phyloP scores from a whole-genome alignment of 1,139 yeast genomes.

The Insectozyma bohioensis region DNA sequence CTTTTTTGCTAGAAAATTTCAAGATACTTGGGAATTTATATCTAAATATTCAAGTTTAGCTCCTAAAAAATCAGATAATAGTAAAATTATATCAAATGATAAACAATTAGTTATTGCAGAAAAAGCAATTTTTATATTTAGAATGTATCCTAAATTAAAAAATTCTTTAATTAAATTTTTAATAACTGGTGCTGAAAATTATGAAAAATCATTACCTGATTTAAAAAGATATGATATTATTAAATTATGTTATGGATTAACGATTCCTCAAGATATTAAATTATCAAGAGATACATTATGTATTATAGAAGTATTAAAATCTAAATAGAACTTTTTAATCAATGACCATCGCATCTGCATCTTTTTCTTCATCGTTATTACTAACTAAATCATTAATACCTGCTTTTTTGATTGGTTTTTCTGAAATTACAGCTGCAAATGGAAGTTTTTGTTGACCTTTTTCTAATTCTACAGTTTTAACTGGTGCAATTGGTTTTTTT shows the following conservation, averaged over 20 bases:
- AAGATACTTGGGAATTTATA: slow-evolving; percentile 38
- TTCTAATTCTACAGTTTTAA: slow-evolving; percentile 18
- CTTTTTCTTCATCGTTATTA: slow-evolving; percentile 17
- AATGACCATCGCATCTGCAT: slow-evolving; percentile 19
- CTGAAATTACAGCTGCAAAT: slow-evolving; percentile 14
- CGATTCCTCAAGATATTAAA: slow-evolving; percentile 21
- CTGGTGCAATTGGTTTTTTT: background rate
- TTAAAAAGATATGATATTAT: slow-evolving; percentile 29
- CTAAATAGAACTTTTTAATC: slow-evolving; percentile 12
- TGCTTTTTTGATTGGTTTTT: slow-evolving; percentile 30
- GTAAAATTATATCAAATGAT: background rate
- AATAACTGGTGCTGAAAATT: slow-evolving; percentile 30
- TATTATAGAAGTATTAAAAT: slow-evolving; percentile 31
- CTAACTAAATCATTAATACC: slow-evolving; percentile 36
- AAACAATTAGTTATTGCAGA: slow-evolving; percentile 7
- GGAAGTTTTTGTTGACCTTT: slow-evolving; percentile 42
- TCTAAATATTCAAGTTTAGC: slow-evolving; percentile 18
- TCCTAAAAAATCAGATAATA: slow-evolving; percentile 1
- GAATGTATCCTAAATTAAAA: slow-evolving; percentile 10
- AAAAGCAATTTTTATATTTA: slow-evolving; percentile 9
- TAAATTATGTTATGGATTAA: slow-evolving; percentile 23
- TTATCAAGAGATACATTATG: slow-evolving; percentile 30
- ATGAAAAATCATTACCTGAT: slow-evolving; percentile 37
- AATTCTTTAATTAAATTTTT: slow-evolving; percentile 20
- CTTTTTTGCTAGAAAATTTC: slow-evolving; percentile 34